Evolutionary conservation across 164 flowering plant genomes (phyloP).

Genomic region (Umbellularia californica): DNA sequence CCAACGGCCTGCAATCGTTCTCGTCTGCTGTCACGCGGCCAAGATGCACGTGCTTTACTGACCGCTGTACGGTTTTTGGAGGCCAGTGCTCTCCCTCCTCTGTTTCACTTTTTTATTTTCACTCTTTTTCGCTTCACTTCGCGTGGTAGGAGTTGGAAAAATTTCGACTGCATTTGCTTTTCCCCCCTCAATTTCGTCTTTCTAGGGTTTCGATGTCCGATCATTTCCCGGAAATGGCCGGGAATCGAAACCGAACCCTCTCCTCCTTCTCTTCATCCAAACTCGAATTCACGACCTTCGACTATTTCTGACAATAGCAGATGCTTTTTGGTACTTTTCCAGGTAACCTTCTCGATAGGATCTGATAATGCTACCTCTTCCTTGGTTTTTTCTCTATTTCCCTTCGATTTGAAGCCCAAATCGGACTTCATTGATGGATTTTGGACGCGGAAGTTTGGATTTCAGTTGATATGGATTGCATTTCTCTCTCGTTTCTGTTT

Average conservation of each 20-base stretch:
- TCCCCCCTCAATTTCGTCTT: neutral
- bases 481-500: neutral
- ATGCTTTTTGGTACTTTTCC: neutral
- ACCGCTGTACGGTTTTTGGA: neutral
- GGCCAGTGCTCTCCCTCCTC: neutral
- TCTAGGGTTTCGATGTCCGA: neutral
- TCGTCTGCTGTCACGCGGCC: neutral
- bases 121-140: neutral
- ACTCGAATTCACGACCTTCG: neutral
- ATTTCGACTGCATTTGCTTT: neutral
- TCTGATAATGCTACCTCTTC: neutral
- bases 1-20: neutral
- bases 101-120: neutral
- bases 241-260: neutral
- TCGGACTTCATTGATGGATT: neutral
- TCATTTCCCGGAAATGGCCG: neutral
- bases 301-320: neutral
- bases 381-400: neutral
- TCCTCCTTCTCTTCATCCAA: neutral
- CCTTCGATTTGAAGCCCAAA: neutral
- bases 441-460: neutral
- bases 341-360: neutral
- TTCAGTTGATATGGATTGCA: neutral
- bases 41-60: constrained; percentile 2
- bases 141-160: neutral